phyloP scores from a whole-genome alignment of 257 asterid species.

The Nicotiana knightiana region DNA sequence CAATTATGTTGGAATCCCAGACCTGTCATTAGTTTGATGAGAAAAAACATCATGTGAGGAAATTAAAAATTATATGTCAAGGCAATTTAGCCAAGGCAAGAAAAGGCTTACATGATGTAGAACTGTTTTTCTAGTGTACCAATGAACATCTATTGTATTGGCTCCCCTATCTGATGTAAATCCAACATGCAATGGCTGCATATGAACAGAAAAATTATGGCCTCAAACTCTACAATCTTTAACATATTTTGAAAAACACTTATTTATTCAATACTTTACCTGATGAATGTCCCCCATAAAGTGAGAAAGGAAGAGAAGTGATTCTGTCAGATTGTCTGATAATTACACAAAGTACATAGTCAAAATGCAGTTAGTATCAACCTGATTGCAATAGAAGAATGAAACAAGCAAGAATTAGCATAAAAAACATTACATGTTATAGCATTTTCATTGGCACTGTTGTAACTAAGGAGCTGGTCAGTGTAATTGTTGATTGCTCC shows the following conservation, averaged over 20 bases:
- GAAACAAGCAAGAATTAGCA: neutral
- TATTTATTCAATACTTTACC: slow-evolving; percentile 21
- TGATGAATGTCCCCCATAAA: slow-evolving; percentile 88
- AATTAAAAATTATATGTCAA: neutral
- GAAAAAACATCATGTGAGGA: neutral
- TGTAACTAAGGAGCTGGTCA: slow-evolving; percentile 51
- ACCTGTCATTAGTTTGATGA: slow-evolving; percentile 33
- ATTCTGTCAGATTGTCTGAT: slow-evolving; percentile 79
- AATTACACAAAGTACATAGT: neutral
- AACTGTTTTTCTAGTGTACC: slow-evolving; percentile 66
- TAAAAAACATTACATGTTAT: slow-evolving; percentile 42
- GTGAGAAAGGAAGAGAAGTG: slow-evolving; percentile 80
- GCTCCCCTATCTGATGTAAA: slow-evolving; percentile 45
- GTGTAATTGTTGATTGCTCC: slow-evolving; percentile 95
- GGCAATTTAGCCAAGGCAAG: neutral
- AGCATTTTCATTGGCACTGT: slow-evolving; percentile 16
- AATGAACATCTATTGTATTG: slow-evolving; percentile 62
- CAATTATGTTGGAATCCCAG: slow-evolving; percentile 76
- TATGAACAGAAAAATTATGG: neutral
- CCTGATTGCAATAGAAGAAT: neutral
- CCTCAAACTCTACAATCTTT: neutral
- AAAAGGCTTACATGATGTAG: slow-evolving; percentile 64
- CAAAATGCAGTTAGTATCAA: neutral
- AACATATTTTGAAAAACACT: too few species aligned
- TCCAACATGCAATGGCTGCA: slow-evolving; percentile 82